phyloP scores from a whole-genome alignment of 2,329 filamentous ascomycete genomes.

The Nakataea oryzae region DNA sequence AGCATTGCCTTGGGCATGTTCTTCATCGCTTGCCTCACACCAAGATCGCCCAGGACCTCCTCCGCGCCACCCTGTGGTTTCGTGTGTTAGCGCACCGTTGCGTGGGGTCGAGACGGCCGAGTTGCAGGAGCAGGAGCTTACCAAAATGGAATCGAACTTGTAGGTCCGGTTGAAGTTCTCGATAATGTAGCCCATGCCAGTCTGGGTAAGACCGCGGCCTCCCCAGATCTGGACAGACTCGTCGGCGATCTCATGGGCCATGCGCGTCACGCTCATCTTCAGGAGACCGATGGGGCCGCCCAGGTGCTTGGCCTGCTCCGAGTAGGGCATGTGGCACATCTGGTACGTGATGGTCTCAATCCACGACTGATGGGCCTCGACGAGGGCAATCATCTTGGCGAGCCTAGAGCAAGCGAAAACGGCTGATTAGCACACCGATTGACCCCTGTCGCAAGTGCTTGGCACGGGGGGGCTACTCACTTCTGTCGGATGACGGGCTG shows the following conservation, averaged over 20 bases:
- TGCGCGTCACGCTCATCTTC: conserved; percentile 68
- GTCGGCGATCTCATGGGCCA: conserved; percentile 74
- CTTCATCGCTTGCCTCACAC: conserved; percentile 75
- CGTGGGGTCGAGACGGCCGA: neutral
- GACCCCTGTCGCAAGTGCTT: neutral
- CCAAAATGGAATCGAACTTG: conserved; percentile 67
- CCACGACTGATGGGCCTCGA: conserved; percentile 78
- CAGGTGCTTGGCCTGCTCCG: conserved; percentile 62
- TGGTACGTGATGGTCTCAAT: conserved; percentile 78
- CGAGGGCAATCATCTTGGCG: conserved; percentile 76
- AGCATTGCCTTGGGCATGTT: conserved; percentile 77
- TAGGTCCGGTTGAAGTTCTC: conserved; percentile 80
- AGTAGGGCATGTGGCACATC: conserved; percentile 78
- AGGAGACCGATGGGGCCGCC: conserved; percentile 74
- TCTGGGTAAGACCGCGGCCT: conserved; percentile 68
- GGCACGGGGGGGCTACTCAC: conserved; percentile 32
- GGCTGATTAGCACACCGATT: too few relatives aligned
- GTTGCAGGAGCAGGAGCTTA: conserved; percentile 2
- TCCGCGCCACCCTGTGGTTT: conserved; percentile 57
- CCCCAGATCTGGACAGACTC: conserved; percentile 81
- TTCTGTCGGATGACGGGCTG: conserved; percentile 79
- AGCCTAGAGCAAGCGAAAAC: conserved; percentile 43
- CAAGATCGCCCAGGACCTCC: conserved; percentile 71
- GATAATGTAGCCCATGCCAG: conserved; percentile 71
- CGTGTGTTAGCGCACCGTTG: neutral